Evolutionary conservation across 2,329 filamentous ascomycete species (phyloP).

Genomic region (Fusarium sp.): DNA sequence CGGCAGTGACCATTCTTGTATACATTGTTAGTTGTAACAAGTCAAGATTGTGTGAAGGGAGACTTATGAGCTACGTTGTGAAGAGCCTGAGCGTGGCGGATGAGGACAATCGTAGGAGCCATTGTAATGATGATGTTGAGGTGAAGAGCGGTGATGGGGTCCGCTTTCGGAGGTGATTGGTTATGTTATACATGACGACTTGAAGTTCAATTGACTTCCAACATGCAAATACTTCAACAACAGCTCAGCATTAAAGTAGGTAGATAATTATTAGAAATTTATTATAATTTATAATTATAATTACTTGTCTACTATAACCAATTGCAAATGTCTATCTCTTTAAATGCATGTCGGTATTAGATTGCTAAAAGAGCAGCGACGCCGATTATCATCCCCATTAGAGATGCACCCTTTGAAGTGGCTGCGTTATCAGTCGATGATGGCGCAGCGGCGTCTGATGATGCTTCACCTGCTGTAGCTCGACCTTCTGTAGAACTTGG

Average conservation of each 20-base stretch:
- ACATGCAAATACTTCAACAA: too few species aligned
- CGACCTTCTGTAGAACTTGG: not conserved
- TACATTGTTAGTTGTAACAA: slow-evolving; percentile 12
- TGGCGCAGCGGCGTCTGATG: slow-evolving; percentile 6
- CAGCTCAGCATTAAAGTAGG: too few species aligned
- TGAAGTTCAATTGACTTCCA: not conserved
- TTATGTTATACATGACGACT: not conserved
- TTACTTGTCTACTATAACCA: not conserved
- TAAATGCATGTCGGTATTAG: not conserved
- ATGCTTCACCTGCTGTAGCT: not conserved
- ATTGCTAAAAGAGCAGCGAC: slow-evolving; percentile 11
- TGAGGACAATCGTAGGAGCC: slow-evolving; percentile 76
- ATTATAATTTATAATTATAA: not conserved
- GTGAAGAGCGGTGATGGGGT: not conserved
- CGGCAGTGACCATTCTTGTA: slow-evolving; percentile 61
- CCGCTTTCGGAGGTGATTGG: slow-evolving; percentile 18
- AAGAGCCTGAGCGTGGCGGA: slow-evolving; percentile 86
- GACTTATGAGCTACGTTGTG: slow-evolving; percentile 66
- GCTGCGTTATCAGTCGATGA: slow-evolving; percentile 15
- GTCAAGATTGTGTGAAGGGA: not conserved
- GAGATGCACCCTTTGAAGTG: not conserved
- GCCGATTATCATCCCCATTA: slow-evolving; percentile 6
- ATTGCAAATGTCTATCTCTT: not conserved
- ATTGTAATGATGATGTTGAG: slow-evolving; percentile 49
- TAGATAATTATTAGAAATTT: not conserved